phyloP scores from a whole-genome alignment of 257 asterid species.

The Solanum ahanhuiri region DNA sequence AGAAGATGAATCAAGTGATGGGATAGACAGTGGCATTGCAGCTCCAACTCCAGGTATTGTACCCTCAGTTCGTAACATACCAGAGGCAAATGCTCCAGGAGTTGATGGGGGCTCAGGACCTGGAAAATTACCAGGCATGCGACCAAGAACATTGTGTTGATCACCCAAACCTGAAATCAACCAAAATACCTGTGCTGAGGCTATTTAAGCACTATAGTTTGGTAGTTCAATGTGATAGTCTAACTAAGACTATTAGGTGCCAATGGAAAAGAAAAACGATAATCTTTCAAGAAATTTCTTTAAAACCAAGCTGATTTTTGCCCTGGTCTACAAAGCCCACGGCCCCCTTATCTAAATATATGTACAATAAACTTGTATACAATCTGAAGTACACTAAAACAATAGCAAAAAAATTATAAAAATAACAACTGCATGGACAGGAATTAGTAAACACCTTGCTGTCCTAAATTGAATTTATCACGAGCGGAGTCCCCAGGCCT shows the following conservation, averaged over 20 bases:
- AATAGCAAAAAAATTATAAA: neutral
- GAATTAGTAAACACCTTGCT: conserved; percentile 40
- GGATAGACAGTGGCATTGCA: conserved; percentile 83
- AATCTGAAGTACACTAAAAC: neutral
- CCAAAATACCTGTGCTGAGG: neutral
- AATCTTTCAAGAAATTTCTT: neutral
- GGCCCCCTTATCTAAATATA: neutral
- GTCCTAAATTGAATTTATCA: conserved; percentile 58
- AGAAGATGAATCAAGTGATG: conserved; percentile 55
- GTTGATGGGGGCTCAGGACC: conserved; percentile 60
- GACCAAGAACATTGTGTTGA: conserved; percentile 47
- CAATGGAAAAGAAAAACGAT: neutral
- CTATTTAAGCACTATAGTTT: neutral
- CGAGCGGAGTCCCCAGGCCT: conserved; percentile 96
- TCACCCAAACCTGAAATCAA: conserved; percentile 55
- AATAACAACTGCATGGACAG: neutral
- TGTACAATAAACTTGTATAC: neutral
- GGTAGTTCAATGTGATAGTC: neutral
- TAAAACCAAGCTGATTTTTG: neutral
- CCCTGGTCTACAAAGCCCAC: neutral
- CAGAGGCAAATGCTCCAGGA: conserved; percentile 80
- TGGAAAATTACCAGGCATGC: conserved; percentile 48
- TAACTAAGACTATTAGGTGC: neutral
- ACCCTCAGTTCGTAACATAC: conserved; percentile 81
- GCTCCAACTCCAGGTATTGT: conserved; percentile 96